A percentile compares a stretch with the other conserved stretches of the same genome.
These are phyloP conservation scores for Mucor racemosus DNA, from an alignment of 371 early-diverging fungal genomes.

Conservation along the genomic window DNA sequence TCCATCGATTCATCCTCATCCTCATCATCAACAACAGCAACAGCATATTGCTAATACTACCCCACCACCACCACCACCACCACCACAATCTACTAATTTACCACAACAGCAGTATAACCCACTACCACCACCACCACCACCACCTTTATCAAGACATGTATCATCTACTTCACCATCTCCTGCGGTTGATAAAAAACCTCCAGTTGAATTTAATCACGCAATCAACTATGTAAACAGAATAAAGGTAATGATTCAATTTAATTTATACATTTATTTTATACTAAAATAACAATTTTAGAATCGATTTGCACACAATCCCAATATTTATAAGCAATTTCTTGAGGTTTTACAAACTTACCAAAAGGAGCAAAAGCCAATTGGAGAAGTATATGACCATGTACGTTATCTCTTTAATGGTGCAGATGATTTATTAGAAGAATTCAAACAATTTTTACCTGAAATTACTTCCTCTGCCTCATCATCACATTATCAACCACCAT, in stretches of 20 bases:
- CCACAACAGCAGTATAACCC: background rate
- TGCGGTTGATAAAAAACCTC: slow-evolving; percentile 32
- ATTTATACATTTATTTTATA: background rate
- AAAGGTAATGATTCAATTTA: slow-evolving; percentile 45
- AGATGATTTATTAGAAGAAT: slow-evolving; percentile 91
- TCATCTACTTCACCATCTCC: background rate
- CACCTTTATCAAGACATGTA: background rate
- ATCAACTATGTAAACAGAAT: slow-evolving; percentile 98
- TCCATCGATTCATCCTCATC: background rate
- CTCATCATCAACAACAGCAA: background rate
- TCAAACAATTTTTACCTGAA: slow-evolving; percentile 95
- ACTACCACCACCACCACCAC: background rate
- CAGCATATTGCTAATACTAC: too few species aligned
- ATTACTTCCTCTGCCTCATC: background rate
- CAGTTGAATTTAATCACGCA: slow-evolving; percentile 95
- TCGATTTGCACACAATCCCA: slow-evolving; percentile 87
- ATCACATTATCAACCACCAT: background rate
- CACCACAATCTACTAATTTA: background rate
- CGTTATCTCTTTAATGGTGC: slow-evolving; percentile 80
- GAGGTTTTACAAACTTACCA: slow-evolving; percentile 95
- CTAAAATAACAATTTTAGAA: slow-evolving; percentile 44
- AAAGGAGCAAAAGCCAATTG: slow-evolving; percentile 88
- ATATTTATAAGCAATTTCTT: slow-evolving; percentile 92
- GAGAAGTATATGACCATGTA: slow-evolving; percentile 92
- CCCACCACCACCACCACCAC: background rate